These are phyloP conservation scores for Pelargonium myrrhifolium DNA, from an alignment of 441 rosid genomes.

Conservation along the genomic window DNA sequence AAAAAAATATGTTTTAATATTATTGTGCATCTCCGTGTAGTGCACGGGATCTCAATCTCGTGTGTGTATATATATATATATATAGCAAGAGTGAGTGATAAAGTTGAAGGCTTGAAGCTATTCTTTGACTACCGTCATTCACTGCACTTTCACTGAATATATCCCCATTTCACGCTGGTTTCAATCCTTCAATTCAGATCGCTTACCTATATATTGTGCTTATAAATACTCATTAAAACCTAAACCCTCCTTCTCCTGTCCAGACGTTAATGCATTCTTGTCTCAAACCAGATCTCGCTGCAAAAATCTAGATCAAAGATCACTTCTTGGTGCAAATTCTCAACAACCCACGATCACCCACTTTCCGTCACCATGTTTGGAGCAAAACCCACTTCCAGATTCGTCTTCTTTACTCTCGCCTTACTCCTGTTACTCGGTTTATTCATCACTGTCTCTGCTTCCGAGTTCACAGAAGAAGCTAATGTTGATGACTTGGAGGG, in stretches of 20 bases:
- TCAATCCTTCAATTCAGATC: slow-evolving; percentile 1
- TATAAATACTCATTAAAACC: background rate
- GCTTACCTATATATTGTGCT: background rate
- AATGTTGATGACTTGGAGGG: slow-evolving; percentile 38
- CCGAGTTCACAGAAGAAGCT: slow-evolving; percentile 21
- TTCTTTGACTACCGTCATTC: background rate
- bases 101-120: no score
- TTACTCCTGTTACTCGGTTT: slow-evolving; percentile 33
- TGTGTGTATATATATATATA: no score
- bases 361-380: slow-evolving; percentile 22
- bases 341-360: slow-evolving; percentile 11
- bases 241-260: background rate
- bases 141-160: background rate
- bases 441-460: slow-evolving; percentile 30
- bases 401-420: slow-evolving; percentile 31
- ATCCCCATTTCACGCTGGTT: background rate
- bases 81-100: no score
- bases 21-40: no score
- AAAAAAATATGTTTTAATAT: no score
- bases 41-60: no score
- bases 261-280: background rate
- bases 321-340: slow-evolving; percentile 8
- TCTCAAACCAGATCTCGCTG: background rate
- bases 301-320: background rate
- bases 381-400: slow-evolving; percentile 39